Evolutionary conservation across 352 stramenopile genomes (phyloP).

Genomic region (Stephanocyclus meneghinianus): DNA sequence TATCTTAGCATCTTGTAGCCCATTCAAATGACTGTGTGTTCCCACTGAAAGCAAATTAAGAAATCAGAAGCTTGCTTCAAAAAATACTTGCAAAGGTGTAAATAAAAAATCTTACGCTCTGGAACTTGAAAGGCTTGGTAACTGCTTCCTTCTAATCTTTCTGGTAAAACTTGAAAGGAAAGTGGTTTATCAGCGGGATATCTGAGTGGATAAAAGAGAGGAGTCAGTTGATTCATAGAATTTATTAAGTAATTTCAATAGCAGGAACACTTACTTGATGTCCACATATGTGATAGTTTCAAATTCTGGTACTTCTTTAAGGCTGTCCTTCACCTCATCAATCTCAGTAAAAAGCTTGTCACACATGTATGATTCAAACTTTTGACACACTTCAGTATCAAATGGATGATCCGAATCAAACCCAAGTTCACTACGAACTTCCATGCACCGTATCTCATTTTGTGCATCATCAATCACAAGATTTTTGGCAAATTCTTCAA

Average conservation of each 20-base stretch:
- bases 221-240: not conserved
- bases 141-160: not conserved
- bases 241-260: not conserved
- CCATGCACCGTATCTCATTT: not conserved
- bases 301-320: not conserved
- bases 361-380: constrained; percentile 1
- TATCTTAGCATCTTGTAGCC: too few species aligned
- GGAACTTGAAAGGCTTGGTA: not conserved
- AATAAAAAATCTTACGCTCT: too few species aligned
- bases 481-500: constrained; percentile 4
- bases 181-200: not conserved
- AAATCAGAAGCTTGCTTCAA: too few species aligned
- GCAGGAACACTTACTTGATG: not conserved
- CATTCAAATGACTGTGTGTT: too few species aligned
- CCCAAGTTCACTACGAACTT: not conserved
- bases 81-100: too few species aligned
- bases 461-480: not conserved
- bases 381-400: constrained; percentile 12
- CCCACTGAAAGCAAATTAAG: too few species aligned
- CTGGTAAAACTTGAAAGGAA: not conserved
- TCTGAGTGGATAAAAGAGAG: not conserved
- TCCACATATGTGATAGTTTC: not conserved
- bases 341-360: not conserved
- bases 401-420: constrained; percentile 9
- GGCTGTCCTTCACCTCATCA: not conserved